A percentile compares a stretch with the other conserved stretches of the same genome.
Evolutionary conservation across 129 eudicot genomes (phyloP).

Genomic region (Flaveria sonorensis): DNA sequence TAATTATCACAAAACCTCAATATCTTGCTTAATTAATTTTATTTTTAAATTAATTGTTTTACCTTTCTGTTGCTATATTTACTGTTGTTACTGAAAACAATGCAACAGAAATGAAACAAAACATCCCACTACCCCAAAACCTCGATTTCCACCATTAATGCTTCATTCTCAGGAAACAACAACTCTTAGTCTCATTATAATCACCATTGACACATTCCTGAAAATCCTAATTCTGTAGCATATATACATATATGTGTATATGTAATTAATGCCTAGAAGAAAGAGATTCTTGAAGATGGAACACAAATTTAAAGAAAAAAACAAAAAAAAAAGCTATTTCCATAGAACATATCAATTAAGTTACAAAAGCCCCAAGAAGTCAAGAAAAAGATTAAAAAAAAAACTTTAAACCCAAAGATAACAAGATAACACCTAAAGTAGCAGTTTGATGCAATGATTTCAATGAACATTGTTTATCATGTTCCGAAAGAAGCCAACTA

Average conservation of each 20-base stretch:
- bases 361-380: conserved; percentile 34
- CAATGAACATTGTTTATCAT: conserved; percentile 31
- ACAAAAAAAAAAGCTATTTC: conserved; percentile 16
- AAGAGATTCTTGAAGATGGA: conserved; percentile 15
- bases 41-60: neutral
- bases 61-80: conserved; percentile 35
- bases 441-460: conserved; percentile 35
- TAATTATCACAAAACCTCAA: conserved; percentile 6
- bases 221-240: conserved; percentile 20
- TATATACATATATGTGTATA: too few species aligned
- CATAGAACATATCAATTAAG: conserved; percentile 27
- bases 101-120: conserved; percentile 41
- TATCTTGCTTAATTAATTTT: neutral
- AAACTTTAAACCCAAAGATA: neutral
- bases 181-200: conserved; percentile 38
- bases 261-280: neutral
- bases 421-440: conserved; percentile 15
- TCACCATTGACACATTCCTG: conserved; percentile 35
- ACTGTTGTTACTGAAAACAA: conserved; percentile 45
- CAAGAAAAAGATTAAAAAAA: neutral
- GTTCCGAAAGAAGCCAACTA: conserved; percentile 34
- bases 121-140: conserved; percentile 42
- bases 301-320: conserved; percentile 3
- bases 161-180: conserved; percentile 30
- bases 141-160: conserved; percentile 33